phyloP scores from a whole-genome alignment of 441 rosid genomes.

The Croton laevigatus region DNA sequence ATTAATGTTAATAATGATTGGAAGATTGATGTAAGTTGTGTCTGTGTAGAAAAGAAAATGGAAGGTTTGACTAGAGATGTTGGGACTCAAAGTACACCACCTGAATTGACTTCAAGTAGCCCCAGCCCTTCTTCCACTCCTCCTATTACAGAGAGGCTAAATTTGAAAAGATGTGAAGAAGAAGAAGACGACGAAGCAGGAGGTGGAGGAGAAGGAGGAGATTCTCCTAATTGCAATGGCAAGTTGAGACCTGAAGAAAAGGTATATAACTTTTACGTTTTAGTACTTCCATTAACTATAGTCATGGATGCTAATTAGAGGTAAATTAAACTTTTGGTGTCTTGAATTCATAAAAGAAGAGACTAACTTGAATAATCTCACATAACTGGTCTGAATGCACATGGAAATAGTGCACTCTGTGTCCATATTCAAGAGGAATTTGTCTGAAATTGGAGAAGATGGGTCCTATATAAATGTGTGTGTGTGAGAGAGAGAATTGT shows the following conservation, averaged over 20 bases:
- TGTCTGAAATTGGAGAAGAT: too few species aligned
- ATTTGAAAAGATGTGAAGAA: conserved; percentile 43
- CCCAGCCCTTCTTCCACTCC: conserved; percentile 81
- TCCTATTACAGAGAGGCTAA: conserved; percentile 52
- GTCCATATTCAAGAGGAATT: too few species aligned
- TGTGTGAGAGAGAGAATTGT: too few species aligned
- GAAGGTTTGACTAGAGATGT: conserved; percentile 57
- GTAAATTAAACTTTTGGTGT: not conserved
- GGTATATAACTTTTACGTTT: conserved; percentile 38
- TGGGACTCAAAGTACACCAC: conserved; percentile 80
- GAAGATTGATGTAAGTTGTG: not conserved
- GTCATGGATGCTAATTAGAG: not conserved
- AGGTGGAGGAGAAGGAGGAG: conserved; percentile 46
- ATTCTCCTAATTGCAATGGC: conserved; percentile 44
- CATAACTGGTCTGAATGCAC: not conserved
- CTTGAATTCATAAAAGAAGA: not conserved
- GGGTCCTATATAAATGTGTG: too few species aligned
- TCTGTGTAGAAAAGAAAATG: conserved; percentile 46
- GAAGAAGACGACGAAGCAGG: conserved; percentile 48
- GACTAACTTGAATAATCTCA: not conserved
- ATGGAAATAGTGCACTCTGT: too few species aligned
- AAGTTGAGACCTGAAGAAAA: conserved; percentile 44
- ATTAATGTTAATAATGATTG: not conserved
- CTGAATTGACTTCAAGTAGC: conserved; percentile 55
- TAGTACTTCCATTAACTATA: not conserved